Evolutionary conservation across 345 rosid species (phyloP), one percentile per base, ranked within the genome.

Genomic region (Acer campestre): DNA sequence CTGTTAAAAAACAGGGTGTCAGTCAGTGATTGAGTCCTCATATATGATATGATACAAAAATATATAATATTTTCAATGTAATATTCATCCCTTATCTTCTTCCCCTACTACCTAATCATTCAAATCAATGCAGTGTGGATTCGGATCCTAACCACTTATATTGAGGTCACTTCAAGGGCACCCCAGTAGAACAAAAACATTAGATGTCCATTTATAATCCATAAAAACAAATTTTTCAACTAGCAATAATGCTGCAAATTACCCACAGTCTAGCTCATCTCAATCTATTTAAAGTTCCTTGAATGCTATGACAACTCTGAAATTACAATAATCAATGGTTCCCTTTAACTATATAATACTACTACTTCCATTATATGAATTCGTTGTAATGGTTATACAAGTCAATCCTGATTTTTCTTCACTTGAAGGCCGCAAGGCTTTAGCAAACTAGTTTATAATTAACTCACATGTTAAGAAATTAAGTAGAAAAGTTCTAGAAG

Each of bases 1-100:
- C 98, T 95, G 82, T 83, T 66, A 6, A 80, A 80, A 31, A 74
- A 64, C 20, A 67, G 67, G 68, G 74, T 10, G 9, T 58, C 25
- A 18, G 23, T 48, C 12, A 70, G 27, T 10, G 44, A 1, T 1
- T 1, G 59, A n/a, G n/a, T 72, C 20, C 38, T 40, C n/a, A 13
- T 2, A 18, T 17, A 29, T 2, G 31, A 29, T 29, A 29, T 29
- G 46, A 55, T 31, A 31, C 16, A n/a, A 17, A 49, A 51, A 70
- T 48, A 23, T 48, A 2, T 3, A 0, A 53, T 1, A 53, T 8
- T 16, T 9, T 11, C 12, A 17, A 29, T 13, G 48, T 38, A 38
- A 53, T 48, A 31, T 59, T 38, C 7, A 40, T 59, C 17, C 38
- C 72, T 22, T n/a, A 44, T 22, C 53, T 46, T 68, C 11, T 46